These are phyloP conservation scores for Podila minutissima DNA, from an alignment of 192 early-diverging fungal species.

Conservation along the genomic window DNA sequence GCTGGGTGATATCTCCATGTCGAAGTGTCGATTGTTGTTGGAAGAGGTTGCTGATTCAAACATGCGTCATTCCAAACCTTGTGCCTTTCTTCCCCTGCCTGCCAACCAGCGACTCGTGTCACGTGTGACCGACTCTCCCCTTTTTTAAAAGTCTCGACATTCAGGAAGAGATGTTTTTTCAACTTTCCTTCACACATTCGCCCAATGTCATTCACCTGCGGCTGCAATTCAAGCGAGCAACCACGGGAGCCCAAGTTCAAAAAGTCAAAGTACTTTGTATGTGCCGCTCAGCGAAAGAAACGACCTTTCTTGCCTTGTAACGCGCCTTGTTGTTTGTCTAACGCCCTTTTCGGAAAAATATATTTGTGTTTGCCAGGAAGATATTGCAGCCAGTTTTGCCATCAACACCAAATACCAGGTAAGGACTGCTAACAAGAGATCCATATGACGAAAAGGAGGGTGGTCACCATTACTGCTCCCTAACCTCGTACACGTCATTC, in stretches of 20 bases:
- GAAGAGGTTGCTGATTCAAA: too few relatives aligned
- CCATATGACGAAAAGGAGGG: too few relatives aligned
- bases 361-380: constrained; percentile 17
- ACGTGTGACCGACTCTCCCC: background rate
- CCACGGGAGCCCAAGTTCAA: constrained; percentile 48
- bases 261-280: constrained; percentile 52
- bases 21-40: too few relatives aligned
- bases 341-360: background rate
- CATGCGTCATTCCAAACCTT: background rate
- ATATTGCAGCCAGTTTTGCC: constrained; percentile 45
- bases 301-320: too few relatives aligned
- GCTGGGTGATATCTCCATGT: too few relatives aligned
- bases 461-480: background rate
- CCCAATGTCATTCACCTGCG: constrained; percentile 45
- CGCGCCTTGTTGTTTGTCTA: background rate
- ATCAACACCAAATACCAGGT: constrained; percentile 48
- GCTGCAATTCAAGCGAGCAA: constrained; percentile 39
- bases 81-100: background rate
- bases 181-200: constrained; percentile 1
- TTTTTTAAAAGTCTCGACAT: background rate
- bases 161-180: background rate
- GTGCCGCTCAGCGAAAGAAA: background rate
- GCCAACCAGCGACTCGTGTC: background rate
- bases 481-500: background rate
- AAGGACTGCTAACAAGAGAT: background rate